These are phyloP conservation scores for Wallacemonas collosoma DNA, from an alignment of 208 protist species.

Conservation along the genomic window DNA sequence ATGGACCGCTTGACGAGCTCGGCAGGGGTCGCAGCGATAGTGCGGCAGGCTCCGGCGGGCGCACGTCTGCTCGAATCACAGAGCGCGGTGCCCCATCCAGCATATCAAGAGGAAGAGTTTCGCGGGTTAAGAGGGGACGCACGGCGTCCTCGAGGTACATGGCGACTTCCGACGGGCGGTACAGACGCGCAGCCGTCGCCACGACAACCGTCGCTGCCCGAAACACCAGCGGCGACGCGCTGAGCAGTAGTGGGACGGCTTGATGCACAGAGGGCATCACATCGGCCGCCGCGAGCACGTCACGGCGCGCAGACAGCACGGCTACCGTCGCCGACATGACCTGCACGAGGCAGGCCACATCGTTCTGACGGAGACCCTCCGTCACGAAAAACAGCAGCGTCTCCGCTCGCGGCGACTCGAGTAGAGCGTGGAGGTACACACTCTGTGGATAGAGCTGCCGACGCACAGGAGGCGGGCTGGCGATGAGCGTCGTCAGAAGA, in stretches of 20 bases:
- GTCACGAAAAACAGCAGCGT: slow-evolving; percentile 72
- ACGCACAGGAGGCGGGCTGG: slow-evolving; percentile 44
- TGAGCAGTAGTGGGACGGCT: slow-evolving; percentile 49
- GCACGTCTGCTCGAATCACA: slow-evolving; percentile 17
- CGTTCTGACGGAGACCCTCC: slow-evolving; percentile 60
- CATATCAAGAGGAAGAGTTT: slow-evolving; percentile 4
- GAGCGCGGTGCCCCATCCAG: slow-evolving; percentile 6
- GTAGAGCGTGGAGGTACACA: slow-evolving; percentile 49
- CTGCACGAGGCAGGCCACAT: slow-evolving; percentile 34
- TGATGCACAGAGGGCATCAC: slow-evolving; percentile 68
- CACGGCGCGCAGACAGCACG: background rate
- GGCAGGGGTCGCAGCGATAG: background rate
- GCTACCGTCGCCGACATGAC: slow-evolving; percentile 38
- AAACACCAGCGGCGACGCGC: slow-evolving; percentile 41
- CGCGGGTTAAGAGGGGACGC: slow-evolving; percentile 22
- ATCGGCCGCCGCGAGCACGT: slow-evolving; percentile 3
- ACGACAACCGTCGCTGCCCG: slow-evolving; percentile 52
- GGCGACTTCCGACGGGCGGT: slow-evolving; percentile 46
- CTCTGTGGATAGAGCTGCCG: slow-evolving; percentile 57
- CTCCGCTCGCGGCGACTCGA: slow-evolving; percentile 31
- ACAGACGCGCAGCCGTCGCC: slow-evolving; percentile 47
- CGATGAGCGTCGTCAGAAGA: slow-evolving; percentile 65
- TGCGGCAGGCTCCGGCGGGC: background rate
- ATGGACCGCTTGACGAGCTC: background rate
- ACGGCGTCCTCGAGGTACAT: slow-evolving; percentile 52